A percentile compares a stretch with the other conserved stretches of the same genome.
Evolutionary conservation across 2,329 filamentous ascomycete genomes (phyloP).

Genomic region (Clonostachys rhizophaga): DNA sequence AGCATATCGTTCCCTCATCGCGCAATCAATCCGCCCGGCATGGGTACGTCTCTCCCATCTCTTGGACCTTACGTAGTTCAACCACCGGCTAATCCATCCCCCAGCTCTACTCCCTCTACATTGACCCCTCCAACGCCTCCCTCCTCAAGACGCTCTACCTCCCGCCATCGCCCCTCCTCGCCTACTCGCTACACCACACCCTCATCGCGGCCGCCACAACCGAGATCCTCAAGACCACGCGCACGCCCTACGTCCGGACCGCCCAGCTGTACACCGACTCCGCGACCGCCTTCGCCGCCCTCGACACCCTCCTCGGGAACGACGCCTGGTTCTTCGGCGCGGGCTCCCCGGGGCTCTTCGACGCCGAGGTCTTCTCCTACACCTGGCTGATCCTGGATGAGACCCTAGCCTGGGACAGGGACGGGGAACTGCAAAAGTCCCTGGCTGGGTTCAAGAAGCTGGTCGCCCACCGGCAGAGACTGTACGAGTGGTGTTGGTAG

Average conservation of each 20-base stretch:
- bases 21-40: constrained; percentile 73
- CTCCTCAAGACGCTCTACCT: constrained; percentile 73
- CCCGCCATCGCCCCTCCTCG: constrained; percentile 59
- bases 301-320: constrained; percentile 34
- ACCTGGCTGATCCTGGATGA: constrained; percentile 73
- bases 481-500: constrained; percentile 25
- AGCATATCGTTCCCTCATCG: constrained; percentile 74
- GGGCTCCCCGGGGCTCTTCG: constrained; percentile 66
- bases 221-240: constrained; percentile 64
- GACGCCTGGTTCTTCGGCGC: constrained; percentile 44
- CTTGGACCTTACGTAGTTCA: not conserved
- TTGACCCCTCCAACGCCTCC: constrained; percentile 61
- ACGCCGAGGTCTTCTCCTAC: constrained; percentile 88
- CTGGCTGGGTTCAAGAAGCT: constrained; percentile 57
- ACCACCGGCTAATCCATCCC: no score
- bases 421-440: constrained; percentile 45
- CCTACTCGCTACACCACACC: constrained; percentile 55
- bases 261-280: constrained; percentile 35
- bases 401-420: constrained; percentile 58
- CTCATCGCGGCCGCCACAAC: constrained; percentile 68
- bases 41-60: constrained; percentile 54
- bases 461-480: constrained; percentile 35
- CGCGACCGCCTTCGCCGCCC: constrained; percentile 36
- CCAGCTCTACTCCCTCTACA: constrained; percentile 76
- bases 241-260: constrained; percentile 24